Evolutionary conservation across 352 stramenopile species (phyloP).

Genomic region (Blastocystis sp.): DNA sequence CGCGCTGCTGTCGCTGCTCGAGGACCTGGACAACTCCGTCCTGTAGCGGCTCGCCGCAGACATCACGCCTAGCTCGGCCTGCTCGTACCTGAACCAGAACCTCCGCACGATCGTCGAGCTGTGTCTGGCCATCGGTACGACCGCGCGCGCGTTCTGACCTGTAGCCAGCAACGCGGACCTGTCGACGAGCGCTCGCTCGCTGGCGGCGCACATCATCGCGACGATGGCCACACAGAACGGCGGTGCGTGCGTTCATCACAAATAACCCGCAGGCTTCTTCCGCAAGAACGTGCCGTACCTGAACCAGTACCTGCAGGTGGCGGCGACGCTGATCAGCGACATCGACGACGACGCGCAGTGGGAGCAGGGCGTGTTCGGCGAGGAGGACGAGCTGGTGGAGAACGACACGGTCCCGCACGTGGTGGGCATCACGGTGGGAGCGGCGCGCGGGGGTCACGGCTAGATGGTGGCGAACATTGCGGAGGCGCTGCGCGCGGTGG

Average conservation of each 20-base stretch:
- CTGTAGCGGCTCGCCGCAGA: neutral
- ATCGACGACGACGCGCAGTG: slow-evolving; percentile 32
- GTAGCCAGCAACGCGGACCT: neutral
- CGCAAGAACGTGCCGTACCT: slow-evolving; percentile 2
- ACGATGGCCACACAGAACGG: slow-evolving; percentile 35
- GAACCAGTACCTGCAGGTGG: slow-evolving; percentile 41
- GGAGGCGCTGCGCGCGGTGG: slow-evolving; percentile 8
- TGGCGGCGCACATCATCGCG: slow-evolving; percentile 52
- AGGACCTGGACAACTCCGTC: slow-evolving; percentile 32
- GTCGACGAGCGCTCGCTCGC: neutral
- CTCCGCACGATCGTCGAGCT: slow-evolving; percentile 36
- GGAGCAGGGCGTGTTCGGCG: slow-evolving; percentile 36
- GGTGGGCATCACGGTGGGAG: slow-evolving; percentile 8
- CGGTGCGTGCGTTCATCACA: neutral
- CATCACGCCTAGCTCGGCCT: neutral
- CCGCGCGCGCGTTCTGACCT: neutral
- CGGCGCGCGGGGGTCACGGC: neutral
- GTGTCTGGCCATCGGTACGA: slow-evolving; percentile 35
- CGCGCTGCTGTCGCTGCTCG: slow-evolving; percentile 26
- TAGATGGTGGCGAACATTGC: slow-evolving; percentile 44
- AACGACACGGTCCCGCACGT: slow-evolving; percentile 12
- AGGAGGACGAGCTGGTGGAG: slow-evolving; percentile 50
- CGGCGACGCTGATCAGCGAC: slow-evolving; percentile 32
- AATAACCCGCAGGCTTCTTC: slow-evolving; percentile 17
- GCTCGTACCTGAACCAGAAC: neutral